Evolutionary conservation across 345 rosid genomes (phyloP).

Genomic region (Streptanthus diversifolius): DNA sequence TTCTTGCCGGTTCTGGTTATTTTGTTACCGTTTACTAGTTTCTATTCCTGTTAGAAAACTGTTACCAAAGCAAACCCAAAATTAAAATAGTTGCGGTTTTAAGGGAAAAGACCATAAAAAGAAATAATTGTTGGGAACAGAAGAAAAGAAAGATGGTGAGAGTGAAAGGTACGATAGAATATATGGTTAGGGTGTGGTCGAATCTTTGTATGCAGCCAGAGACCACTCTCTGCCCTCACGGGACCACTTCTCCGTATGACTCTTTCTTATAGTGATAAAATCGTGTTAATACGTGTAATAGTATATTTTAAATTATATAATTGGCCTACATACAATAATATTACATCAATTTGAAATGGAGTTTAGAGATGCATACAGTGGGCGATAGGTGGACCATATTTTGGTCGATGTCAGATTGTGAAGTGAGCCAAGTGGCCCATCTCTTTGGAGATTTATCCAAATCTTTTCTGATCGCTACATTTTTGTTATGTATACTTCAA

Average conservation of each 20-base stretch:
- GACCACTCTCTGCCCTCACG: constrained; percentile 21
- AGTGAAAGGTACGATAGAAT: constrained; percentile 13
- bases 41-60: background rate
- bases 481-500: constrained; percentile 16
- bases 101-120: constrained; percentile 6
- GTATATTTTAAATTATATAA: background rate
- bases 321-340: background rate
- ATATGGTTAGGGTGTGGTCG: constrained; percentile 35
- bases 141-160: constrained; percentile 15
- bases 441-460: constrained; percentile 30
- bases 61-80: background rate
- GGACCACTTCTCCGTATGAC: constrained; percentile 16
- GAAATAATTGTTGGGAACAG: background rate
- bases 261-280: background rate
- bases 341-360: background rate
- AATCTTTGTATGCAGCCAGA: constrained; percentile 21
- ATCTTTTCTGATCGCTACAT: constrained; percentile 33
- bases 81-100: background rate
- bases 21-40: background rate
- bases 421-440: constrained; percentile 36
- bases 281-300: constrained; percentile 1
- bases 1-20: background rate
- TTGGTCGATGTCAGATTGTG: constrained; percentile 16
- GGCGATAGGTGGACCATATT: constrained; percentile 20
- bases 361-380: background rate